A percentile compares a stretch with the other conserved stretches of the same genome.
phyloP scores from a whole-genome alignment of 78 protist genomes.

The Dictyostelium purpureum region DNA sequence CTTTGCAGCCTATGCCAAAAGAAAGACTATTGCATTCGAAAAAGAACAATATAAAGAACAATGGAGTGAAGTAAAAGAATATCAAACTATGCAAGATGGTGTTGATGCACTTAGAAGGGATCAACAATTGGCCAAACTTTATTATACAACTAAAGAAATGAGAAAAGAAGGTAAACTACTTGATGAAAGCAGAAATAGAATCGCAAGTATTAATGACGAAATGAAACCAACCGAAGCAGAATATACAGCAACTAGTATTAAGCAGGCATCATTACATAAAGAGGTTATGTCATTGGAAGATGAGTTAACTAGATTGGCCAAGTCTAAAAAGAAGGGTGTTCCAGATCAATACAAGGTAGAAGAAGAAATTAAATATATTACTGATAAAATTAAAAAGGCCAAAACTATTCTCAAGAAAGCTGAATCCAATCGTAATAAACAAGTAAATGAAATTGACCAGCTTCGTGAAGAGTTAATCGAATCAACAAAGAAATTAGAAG shows the following conservation, averaged over 20 bases:
- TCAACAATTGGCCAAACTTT: slow-evolving; percentile 76
- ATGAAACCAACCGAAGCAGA: not conserved
- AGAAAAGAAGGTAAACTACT: not conserved
- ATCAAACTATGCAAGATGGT: not conserved
- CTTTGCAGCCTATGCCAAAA: slow-evolving; percentile 5
- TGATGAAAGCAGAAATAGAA: not conserved
- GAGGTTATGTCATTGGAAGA: slow-evolving; percentile 17
- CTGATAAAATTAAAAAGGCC: slow-evolving; percentile 24
- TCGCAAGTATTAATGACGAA: slow-evolving; percentile 4
- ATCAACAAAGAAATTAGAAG: slow-evolving; percentile 39
- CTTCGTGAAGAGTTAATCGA: not conserved
- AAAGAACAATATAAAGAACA: slow-evolving; percentile 84
- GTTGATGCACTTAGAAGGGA: not conserved
- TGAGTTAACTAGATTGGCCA: not conserved
- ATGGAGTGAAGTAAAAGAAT: slow-evolving; percentile 92
- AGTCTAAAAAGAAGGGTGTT: not conserved
- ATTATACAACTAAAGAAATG: slow-evolving; percentile 39
- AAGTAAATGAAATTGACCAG: slow-evolving; percentile 23
- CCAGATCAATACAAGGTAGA: not conserved
- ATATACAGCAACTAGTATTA: not conserved
- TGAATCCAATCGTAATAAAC: slow-evolving; percentile 12
- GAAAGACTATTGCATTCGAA: slow-evolving; percentile 85
- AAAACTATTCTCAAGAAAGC: not conserved
- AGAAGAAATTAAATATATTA: slow-evolving; percentile 49
- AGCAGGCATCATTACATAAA: slow-evolving; percentile 37